Base-by-base conservation (phyloP, 768 basidiomycete species). In the Mycena capillaripes region DNA sequence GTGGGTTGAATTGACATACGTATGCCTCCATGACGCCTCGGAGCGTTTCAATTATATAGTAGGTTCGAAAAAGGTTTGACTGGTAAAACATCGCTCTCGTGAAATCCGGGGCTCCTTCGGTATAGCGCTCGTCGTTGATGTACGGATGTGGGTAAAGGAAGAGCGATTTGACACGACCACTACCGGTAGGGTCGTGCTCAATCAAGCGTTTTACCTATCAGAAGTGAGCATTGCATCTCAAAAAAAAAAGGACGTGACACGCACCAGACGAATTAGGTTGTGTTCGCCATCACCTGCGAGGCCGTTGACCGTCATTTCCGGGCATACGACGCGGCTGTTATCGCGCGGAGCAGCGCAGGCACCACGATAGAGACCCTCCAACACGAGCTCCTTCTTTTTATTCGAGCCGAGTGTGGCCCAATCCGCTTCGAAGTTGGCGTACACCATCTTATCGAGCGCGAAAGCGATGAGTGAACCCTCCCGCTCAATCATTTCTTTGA, bases 291-390 rank as follows among this genome's bases (percentile, higher is more conserved):
- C 58, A 4, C 71, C 66, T 19, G 56, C 52, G 23, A 72, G 64
- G 19, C 60, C 52, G 27, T 21, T 46, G 5, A 72, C 25, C 3
- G 71, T 67, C 50, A 63, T 23, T 29, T 72, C 71, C 2, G 71
- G 71, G 23, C 71, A 72, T 0, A 2, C 14, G 8, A 48, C 2
- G 34, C 66, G 71, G 25, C 65, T 68, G 53, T 68, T 40, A 27
- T 72, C 55, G 42, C 62, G 67, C 6, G 62, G 56, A 16, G 40
- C 36, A 25, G 14, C n/a, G 30, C 65, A 67, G n/a, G 71, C 71
- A 17, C 38, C 71, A 4, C 66, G 60, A 48, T 72, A 68, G 30
- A 72, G 66, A 16, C 71, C 71, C 23, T 72, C 71, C 30, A 72
- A n/a, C 14, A 55, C 71, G 12, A 72, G 9, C 29, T 65, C 61